Conservation (phyloP, 1,139 yeast species). For the Spathaspora sp. region DNA sequence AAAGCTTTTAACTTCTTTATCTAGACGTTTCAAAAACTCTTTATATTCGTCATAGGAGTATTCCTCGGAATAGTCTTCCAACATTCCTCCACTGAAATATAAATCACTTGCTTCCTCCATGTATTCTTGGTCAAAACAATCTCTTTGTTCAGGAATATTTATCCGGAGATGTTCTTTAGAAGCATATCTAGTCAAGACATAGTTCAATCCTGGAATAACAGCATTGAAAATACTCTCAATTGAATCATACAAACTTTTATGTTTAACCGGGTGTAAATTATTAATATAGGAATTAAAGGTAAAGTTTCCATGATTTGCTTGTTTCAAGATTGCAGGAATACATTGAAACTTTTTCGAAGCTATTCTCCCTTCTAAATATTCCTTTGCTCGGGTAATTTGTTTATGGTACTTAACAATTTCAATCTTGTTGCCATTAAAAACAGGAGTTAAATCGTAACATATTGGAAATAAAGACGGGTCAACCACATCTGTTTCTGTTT, state of each 20-base stretch:
- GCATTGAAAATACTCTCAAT: slow-evolving; percentile 31
- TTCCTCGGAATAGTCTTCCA: too few relatives aligned
- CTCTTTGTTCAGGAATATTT: slow-evolving; percentile 13
- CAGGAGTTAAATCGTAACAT: slow-evolving; percentile 33
- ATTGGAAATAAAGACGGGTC: slow-evolving; percentile 28
- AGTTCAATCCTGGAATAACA: slow-evolving; percentile 32
- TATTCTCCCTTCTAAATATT: slow-evolving; percentile 18
- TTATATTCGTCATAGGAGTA: too few relatives aligned
- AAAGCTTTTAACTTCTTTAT: too few relatives aligned
- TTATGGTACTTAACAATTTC: slow-evolving; percentile 14
- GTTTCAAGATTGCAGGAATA: slow-evolving; percentile 28
- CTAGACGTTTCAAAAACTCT: too few relatives aligned
- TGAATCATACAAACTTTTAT: slow-evolving; percentile 23
- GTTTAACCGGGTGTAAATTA: slow-evolving; percentile 35
- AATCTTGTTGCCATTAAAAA: slow-evolving; percentile 11
- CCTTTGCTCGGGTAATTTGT: slow-evolving; percentile 16
- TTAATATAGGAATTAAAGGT: slow-evolving; percentile 36
- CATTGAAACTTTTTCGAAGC: slow-evolving; percentile 30
- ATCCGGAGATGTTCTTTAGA: slow-evolving; percentile 20
- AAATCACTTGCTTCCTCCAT: too few relatives aligned
- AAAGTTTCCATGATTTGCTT: slow-evolving; percentile 14
- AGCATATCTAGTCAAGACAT: slow-evolving; percentile 23
- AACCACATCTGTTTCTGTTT: slow-evolving; percentile 39
- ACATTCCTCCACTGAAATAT: too few relatives aligned
- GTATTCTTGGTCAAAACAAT: too few relatives aligned